Conservation (phyloP, 176 grass and related monocot species). For the Themeda triandra region DNA sequence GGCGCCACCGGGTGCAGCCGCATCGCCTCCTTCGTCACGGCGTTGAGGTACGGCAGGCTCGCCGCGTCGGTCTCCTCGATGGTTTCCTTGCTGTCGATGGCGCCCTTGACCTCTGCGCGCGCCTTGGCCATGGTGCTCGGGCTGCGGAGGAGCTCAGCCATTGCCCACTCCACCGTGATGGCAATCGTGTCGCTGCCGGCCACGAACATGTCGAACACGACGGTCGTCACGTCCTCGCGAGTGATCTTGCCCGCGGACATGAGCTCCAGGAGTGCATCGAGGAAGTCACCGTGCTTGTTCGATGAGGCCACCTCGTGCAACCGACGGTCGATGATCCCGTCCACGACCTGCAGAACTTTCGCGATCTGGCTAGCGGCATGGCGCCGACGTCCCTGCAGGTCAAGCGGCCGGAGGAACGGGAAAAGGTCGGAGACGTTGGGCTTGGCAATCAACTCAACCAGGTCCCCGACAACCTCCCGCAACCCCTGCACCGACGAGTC, state of each 20-base stretch:
- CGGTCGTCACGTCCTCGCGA: not conserved
- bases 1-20: constrained; percentile 34
- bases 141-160: constrained; percentile 44
- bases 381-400: constrained; percentile 32
- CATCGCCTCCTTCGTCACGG: constrained; percentile 43
- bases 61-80: constrained; percentile 3
- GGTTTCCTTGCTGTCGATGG: not conserved
- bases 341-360: not conserved
- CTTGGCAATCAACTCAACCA: not conserved
- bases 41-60: constrained; percentile 30
- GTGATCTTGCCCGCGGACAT: constrained; percentile 10
- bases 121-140: constrained; percentile 26
- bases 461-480: not conserved
- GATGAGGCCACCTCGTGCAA: not conserved
- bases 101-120: not conserved
- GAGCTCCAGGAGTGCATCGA: constrained; percentile 27
- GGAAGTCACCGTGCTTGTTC: constrained; percentile 26
- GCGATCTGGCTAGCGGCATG: not conserved
- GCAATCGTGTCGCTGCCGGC: constrained; percentile 30
- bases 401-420: constrained; percentile 35
- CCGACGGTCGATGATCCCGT: constrained; percentile 20
- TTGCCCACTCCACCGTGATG: constrained; percentile 29
- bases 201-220: constrained; percentile 27
- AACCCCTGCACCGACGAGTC: constrained; percentile 26
- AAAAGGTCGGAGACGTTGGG: constrained; percentile 45